Evolutionary conservation across 768 basidiomycete genomes (phyloP).

Genomic region (Termitomyces eurrhizus): DNA sequence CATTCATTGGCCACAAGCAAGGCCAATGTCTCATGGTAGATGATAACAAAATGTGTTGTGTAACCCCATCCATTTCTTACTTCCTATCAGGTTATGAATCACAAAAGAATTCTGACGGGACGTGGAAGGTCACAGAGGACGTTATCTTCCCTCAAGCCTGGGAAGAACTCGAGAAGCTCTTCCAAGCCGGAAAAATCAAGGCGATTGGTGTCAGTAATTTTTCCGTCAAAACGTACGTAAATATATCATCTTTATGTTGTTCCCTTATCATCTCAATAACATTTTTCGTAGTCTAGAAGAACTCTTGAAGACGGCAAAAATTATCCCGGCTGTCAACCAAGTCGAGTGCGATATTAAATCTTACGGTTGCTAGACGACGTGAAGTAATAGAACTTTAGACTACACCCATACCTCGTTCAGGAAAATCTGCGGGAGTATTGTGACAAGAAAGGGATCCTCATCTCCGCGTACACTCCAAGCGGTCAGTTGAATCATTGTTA

Average conservation of each 20-base stretch:
- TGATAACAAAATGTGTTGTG: not conserved
- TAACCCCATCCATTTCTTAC: not conserved
- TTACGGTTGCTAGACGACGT: not conserved
- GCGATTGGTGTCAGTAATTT: slow-evolving; percentile 62
- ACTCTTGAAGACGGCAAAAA: slow-evolving; percentile 36
- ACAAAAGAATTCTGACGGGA: slow-evolving; percentile 29
- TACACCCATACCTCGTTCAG: slow-evolving; percentile 52
- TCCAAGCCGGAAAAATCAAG: slow-evolving; percentile 40
- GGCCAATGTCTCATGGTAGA: slow-evolving; percentile 28
- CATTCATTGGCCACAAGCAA: slow-evolving; percentile 46
- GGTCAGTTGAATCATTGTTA: slow-evolving; percentile 21
- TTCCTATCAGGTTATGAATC: not conserved
- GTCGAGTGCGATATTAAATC: slow-evolving; percentile 31
- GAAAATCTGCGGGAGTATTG: slow-evolving; percentile 44
- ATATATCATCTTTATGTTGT: not conserved
- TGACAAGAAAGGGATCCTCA: slow-evolving; percentile 41
- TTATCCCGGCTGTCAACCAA: slow-evolving; percentile 46
- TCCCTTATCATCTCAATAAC: not conserved
- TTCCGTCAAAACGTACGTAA: slow-evolving; percentile 47
- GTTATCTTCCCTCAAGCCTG: slow-evolving; percentile 40
- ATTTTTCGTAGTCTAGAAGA: slow-evolving; percentile 28
- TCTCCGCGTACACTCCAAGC: slow-evolving; percentile 48
- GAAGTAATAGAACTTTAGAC: slow-evolving; percentile 19
- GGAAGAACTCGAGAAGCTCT: slow-evolving; percentile 48
- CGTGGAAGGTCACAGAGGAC: slow-evolving; percentile 25